Evolutionary conservation across 371 early-diverging fungal species (phyloP), one percentile per base, ranked within the genome.

Genomic region (Ordospora pajunii): DNA sequence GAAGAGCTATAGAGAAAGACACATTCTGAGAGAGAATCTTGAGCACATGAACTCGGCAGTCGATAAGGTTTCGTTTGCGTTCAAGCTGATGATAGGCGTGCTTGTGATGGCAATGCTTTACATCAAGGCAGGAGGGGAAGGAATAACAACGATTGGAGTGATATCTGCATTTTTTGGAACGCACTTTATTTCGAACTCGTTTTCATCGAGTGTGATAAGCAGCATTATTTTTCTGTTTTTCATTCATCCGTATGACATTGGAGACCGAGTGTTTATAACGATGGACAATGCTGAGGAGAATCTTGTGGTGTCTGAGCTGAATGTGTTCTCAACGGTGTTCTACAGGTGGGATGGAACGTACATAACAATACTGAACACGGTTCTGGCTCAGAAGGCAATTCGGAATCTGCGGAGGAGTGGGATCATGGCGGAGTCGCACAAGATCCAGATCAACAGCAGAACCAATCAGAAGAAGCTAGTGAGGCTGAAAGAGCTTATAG

Each of bases 201-300:
- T 78, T 49, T 68, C 73, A n/a, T 70, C 76, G 12, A 80, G 79
- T 64, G 79, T 82, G 27, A 77, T 86, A 22, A 70, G 81, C 64
- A 75, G 78, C 22, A 74, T 84, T 45, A 82, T 86, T 10, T 84
- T 86, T 67, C 50, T 86, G 23, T 84, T 86, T 79, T 70, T 80
- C 40, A 82, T 83, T 8, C 84, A 86, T 73, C 86, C 86, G 12
- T 86, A 79, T 70, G 86, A 84, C 54, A 79, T 86, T 25, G 86
- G 86, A 21, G 86, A 86, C 64, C 62, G 86, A 67, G 76, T 86
- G 4, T 66, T 78, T 53, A 71, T 86, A 17, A 69, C 76, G 27
- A 50, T 85, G 32, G 83, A 81, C 10, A 75, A 75, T 19, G 69
- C 67, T 19, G 64, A 67, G 58, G 81, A 82, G 50, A 86, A 86